phyloP scores from a whole-genome alignment of 306 rosid genomes.

The Biancaea sappan region DNA sequence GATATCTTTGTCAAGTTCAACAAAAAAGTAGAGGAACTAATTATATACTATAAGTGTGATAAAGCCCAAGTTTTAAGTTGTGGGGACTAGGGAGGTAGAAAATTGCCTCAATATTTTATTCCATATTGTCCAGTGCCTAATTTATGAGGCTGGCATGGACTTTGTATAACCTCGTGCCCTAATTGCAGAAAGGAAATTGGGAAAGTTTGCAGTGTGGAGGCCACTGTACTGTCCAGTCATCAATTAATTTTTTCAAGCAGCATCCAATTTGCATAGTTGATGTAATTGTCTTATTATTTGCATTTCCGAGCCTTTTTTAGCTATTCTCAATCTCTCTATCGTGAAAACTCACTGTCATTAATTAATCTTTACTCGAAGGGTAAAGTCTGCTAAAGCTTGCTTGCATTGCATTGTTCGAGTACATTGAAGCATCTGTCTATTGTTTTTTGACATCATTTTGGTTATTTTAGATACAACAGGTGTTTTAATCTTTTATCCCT shows the following conservation, averaged over 20 bases:
- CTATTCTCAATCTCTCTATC: not conserved
- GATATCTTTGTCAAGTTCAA: not conserved
- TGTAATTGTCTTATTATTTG: constrained; percentile 1
- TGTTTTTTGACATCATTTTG: not conserved
- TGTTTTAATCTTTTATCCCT: not conserved
- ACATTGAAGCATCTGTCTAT: not conserved
- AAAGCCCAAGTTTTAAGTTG: constrained; percentile 33
- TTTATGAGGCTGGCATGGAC: not conserved
- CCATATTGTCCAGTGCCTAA: constrained; percentile 19
- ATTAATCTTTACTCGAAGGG: not conserved
- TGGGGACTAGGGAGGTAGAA: constrained; percentile 14
- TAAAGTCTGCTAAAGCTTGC: not conserved
- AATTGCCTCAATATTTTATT: constrained; percentile 32
- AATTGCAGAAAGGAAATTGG: constrained; percentile 17
- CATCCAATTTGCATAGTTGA: not conserved
- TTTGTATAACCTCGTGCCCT: constrained; percentile 1
- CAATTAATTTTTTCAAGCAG: not conserved
- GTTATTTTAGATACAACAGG: too few species aligned
- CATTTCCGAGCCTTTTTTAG: not conserved
- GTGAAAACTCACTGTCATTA: not conserved
- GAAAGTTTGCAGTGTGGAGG: constrained; percentile 20
- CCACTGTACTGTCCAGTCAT: constrained; percentile 3
- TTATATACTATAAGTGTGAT: constrained; percentile 33
- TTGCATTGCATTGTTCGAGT: too few species aligned
- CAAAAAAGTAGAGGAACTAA: constrained; percentile 18